These are phyloP conservation scores for Macrolepiota dolichaula DNA, from an alignment of 768 basidiomycete genomes.

Conservation along the genomic window DNA sequence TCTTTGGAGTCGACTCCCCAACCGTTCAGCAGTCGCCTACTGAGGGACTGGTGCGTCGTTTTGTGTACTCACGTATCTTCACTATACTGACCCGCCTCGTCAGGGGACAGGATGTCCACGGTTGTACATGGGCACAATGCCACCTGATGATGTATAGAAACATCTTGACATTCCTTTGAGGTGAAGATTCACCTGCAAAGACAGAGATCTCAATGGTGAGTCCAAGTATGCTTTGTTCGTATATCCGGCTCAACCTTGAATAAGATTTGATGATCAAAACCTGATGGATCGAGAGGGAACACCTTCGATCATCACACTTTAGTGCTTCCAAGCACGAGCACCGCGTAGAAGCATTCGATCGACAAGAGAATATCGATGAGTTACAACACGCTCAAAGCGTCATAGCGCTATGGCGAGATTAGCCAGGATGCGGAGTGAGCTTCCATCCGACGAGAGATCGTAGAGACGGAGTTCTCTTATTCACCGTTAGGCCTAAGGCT, in stretches of 20 bases:
- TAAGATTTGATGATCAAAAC: neutral
- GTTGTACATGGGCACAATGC: neutral
- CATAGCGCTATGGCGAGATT: neutral
- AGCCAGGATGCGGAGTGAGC: neutral
- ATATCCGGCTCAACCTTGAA: neutral
- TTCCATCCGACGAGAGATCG: neutral
- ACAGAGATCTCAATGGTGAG: neutral
- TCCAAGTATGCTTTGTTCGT: too few relatives aligned
- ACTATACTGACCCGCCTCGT: neutral
- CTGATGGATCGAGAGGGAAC: neutral
- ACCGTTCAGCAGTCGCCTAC: slow-evolving; percentile 5
- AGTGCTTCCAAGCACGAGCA: neutral
- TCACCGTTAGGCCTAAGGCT: neutral
- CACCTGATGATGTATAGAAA: neutral
- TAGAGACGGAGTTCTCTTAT: neutral
- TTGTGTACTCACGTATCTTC: neutral
- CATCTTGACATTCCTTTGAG: slow-evolving; percentile 6
- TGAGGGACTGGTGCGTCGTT: neutral
- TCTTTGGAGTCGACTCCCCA: slow-evolving; percentile 13
- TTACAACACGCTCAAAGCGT: neutral
- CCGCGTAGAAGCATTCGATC: neutral
- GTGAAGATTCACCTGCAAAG: slow-evolving; percentile 8
- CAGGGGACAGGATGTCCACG: neutral
- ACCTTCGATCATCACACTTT: neutral
- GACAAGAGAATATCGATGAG: neutral